A percentile compares a stretch with the other conserved stretches of the same genome.
Conservation (phyloP, 495 filamentous ascomycete species). For the Paragyromitra xinjiangensis region DNA sequence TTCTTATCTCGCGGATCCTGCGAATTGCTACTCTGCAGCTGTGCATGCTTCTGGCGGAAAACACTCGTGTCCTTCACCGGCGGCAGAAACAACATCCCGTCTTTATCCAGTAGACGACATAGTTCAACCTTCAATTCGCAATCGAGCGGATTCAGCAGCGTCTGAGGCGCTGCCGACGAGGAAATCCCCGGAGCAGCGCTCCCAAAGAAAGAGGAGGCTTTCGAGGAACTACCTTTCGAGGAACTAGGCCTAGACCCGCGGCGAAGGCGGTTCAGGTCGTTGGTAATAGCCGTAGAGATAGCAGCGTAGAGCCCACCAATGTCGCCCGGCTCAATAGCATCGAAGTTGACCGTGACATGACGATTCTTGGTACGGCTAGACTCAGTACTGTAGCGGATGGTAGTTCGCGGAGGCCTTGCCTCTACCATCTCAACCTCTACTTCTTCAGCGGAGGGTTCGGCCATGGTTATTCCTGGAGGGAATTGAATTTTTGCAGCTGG, state of each 20-base stretch:
- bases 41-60: slow-evolving; percentile 32
- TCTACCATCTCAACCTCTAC: slow-evolving; percentile 30
- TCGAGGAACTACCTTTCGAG: slow-evolving; percentile 2
- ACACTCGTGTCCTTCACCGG: slow-evolving; percentile 49
- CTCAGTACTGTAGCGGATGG: slow-evolving; percentile 43
- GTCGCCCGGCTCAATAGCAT: slow-evolving; percentile 33
- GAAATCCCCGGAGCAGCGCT: not conserved
- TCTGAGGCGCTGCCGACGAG: not conserved
- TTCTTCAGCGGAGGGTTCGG: slow-evolving; percentile 27
- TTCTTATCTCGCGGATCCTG: slow-evolving; percentile 35
- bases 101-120: slow-evolving; percentile 41
- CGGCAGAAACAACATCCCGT: slow-evolving; percentile 36
- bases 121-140: slow-evolving; percentile 47
- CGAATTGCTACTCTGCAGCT: slow-evolving; percentile 33
- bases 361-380: slow-evolving; percentile 20
- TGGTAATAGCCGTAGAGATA: slow-evolving; percentile 38
- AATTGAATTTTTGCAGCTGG: slow-evolving; percentile 24
- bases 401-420: slow-evolving; percentile 21
- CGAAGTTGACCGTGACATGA: slow-evolving; percentile 37
- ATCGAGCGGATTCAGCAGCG: slow-evolving; percentile 15
- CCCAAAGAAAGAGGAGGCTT: slow-evolving; percentile 17
- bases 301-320: slow-evolving; percentile 49
- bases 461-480: slow-evolving; percentile 25
- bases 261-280: slow-evolving; percentile 41
- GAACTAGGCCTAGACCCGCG: slow-evolving; percentile 19